Percentiles rank a stretch among this genome's conserved stretches.
These are phyloP conservation scores for Quambalaria eucalypti DNA, from an alignment of 1,284 basidiomycete species.

Conservation along the genomic window DNA sequence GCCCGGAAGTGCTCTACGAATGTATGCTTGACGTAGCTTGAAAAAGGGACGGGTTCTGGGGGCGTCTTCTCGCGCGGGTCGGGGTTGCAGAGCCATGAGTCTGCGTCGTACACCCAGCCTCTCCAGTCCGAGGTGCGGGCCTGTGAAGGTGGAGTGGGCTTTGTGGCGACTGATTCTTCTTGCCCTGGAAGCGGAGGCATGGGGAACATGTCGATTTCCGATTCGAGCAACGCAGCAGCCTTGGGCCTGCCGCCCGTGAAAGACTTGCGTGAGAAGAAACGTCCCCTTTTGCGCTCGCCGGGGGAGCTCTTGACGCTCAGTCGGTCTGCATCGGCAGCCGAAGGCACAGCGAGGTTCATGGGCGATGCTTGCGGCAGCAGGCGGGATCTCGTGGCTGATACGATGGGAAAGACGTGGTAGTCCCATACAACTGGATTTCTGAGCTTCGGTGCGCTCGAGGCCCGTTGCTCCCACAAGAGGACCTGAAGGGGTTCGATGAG, in stretches of 20 bases:
- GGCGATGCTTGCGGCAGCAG: not conserved
- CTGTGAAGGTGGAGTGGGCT: no score
- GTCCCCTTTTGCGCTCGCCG: not conserved
- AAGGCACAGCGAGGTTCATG: no score
- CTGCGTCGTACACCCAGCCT: slow-evolving; percentile 29
- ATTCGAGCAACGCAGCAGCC: not conserved
- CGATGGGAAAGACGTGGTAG: slow-evolving; percentile 25
- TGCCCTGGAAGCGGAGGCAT: no score
- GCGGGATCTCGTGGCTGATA: slow-evolving; percentile 9
- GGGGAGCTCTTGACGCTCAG: no score
- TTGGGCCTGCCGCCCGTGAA: not conserved
- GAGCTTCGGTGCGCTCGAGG: slow-evolving; percentile 7
- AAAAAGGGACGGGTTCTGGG: slow-evolving; percentile 1
- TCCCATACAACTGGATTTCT: slow-evolving; percentile 29
- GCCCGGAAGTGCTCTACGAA: no score
- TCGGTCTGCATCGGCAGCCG: no score
- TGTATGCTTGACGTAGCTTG: slow-evolving; percentile 8
- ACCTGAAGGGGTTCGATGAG: no score
- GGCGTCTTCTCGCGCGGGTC: not conserved
- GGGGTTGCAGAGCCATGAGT: slow-evolving; percentile 10
- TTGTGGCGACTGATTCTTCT: not conserved
- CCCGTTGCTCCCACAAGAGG: slow-evolving; percentile 20
- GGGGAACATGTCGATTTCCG: no score
- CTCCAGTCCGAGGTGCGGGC: not conserved
- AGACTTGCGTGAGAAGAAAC: no score